Evolutionary conservation across 257 asterid genomes (phyloP), one percentile per base, ranked within the genome.

Genomic region (Nicotiana undulata): DNA sequence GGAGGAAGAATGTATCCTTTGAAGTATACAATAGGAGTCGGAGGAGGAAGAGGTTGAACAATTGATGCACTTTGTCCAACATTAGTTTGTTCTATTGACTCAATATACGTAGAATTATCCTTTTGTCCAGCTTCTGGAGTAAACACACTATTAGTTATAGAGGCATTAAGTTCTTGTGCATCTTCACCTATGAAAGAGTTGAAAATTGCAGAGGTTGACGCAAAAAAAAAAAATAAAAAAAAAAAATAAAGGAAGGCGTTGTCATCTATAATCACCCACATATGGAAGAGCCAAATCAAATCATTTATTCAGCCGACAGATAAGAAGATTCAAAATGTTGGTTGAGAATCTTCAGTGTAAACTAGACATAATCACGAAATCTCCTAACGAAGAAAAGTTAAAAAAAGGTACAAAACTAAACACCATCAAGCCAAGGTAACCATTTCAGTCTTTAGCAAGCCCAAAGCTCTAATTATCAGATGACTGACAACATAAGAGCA

Each of bases 1-100:
- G 90, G 93, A 83, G 97, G 98, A 83, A 95, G 98, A 76, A 75
- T 88, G 81, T 96, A 96, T 75, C 99, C 98, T 34, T 90, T 84
- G 85, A 94, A 94, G 84, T 80, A 92, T 9, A 74, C 79, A 74
- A 28, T 82, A 60, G 85, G 85, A 16, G 89, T 85, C n/a, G 88
- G 85, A 60, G 86, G 86, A 16, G 86, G 80, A 15, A 72, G 75
- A 63, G 55, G 81, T 37, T 77, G 5, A 24, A 49, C 81, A 13
- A 74, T 68, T 63, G 81, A 81, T 80, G 79, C 85, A 78, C 53
- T 88, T 76, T 79, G 86, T 64, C 76, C 83, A 13, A 70, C 80
- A 59, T 82, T 82, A 31, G n/a, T 59, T 52, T 29, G 28, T 85
- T 55, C 74, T 59, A 80, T 80, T 55, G 84, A 16, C 32, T 67